A percentile compares a stretch with the other conserved stretches of the same genome.
phyloP scores from a whole-genome alignment of 2,329 filamentous ascomycete species.

The Xylaria sp. region DNA sequence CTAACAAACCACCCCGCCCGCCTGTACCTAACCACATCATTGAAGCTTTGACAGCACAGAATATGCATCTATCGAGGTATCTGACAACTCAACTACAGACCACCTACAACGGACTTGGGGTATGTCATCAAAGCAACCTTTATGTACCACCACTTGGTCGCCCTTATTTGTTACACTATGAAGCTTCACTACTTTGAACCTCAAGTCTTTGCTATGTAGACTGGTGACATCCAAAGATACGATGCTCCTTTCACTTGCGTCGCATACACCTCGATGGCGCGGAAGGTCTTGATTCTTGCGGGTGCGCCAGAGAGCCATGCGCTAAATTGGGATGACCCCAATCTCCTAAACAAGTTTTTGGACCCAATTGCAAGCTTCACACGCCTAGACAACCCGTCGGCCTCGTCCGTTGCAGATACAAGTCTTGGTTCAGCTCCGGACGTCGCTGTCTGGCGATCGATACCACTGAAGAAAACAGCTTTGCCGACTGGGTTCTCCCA shows the following conservation, averaged over 20 bases:
- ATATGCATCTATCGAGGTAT: too few relatives aligned
- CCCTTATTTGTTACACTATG: background rate
- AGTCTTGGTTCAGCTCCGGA: slow-evolving; percentile 28
- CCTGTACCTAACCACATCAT: too few relatives aligned
- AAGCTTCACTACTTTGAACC: background rate
- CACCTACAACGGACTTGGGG: background rate
- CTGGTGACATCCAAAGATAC: background rate
- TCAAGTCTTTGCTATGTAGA: background rate
- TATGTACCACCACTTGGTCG: background rate
- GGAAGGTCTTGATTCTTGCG: slow-evolving; percentile 33
- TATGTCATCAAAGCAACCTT: background rate
- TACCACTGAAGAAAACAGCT: slow-evolving; percentile 51
- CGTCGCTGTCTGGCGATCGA: slow-evolving; percentile 55
- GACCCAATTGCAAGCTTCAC: slow-evolving; percentile 40
- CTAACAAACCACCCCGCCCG: too few relatives aligned
- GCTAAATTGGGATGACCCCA: slow-evolving; percentile 29
- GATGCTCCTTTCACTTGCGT: slow-evolving; percentile 4
- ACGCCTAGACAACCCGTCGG: slow-evolving; percentile 5
- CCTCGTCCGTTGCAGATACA: slow-evolving; percentile 11
- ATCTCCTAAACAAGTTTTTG: slow-evolving; percentile 53
- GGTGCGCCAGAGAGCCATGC: slow-evolving; percentile 32
- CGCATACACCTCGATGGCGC: slow-evolving; percentile 29
- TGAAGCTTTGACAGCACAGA: too few relatives aligned
- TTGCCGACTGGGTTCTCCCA: slow-evolving; percentile 59
- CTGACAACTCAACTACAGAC: background rate